A percentile compares a stretch with the other conserved stretches of the same genome.
These are phyloP conservation scores for Daldinia loculata DNA, from an alignment of 495 filamentous ascomycete species.

Conservation along the genomic window DNA sequence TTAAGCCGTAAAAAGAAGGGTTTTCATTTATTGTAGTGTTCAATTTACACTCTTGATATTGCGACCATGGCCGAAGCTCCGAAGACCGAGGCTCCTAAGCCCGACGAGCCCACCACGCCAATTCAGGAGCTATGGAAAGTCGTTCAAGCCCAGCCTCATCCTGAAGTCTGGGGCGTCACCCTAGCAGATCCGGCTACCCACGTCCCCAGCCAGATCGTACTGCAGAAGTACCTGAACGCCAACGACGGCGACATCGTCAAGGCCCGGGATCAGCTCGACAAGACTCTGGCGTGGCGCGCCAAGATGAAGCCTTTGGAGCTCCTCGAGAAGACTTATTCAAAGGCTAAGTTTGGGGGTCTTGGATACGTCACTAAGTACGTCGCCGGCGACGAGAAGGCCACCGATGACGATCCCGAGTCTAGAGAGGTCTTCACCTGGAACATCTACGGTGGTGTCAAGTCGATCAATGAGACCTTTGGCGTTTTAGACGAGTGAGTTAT, in stretches of 20 bases:
- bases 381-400: slow-evolving; percentile 38
- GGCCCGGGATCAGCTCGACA: slow-evolving; percentile 77
- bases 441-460: slow-evolving; percentile 82
- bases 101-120: slow-evolving; percentile 40
- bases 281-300: slow-evolving; percentile 83
- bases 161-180: slow-evolving; percentile 82
- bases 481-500: slow-evolving; percentile 75
- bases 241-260: slow-evolving; percentile 77
- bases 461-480: slow-evolving; percentile 74
- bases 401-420: slow-evolving; percentile 48
- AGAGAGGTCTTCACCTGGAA: slow-evolving; percentile 80
- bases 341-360: slow-evolving; percentile 65
- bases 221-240: slow-evolving; percentile 92
- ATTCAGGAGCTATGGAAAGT: slow-evolving; percentile 50
- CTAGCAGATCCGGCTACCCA: slow-evolving; percentile 62
- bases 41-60: background rate
- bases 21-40: background rate
- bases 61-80: slow-evolving; percentile 18
- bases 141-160: slow-evolving; percentile 54
- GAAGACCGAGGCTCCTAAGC: slow-evolving; percentile 32
- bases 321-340: slow-evolving; percentile 56
- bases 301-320: slow-evolving; percentile 59
- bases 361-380: slow-evolving; percentile 64
- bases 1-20: background rate
- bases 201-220: slow-evolving; percentile 77